Percentiles rank a stretch among this genome's conserved stretches.
Conservation (phyloP, 164 flowering plant species). For the Tetrastigma voinierianum region DNA sequence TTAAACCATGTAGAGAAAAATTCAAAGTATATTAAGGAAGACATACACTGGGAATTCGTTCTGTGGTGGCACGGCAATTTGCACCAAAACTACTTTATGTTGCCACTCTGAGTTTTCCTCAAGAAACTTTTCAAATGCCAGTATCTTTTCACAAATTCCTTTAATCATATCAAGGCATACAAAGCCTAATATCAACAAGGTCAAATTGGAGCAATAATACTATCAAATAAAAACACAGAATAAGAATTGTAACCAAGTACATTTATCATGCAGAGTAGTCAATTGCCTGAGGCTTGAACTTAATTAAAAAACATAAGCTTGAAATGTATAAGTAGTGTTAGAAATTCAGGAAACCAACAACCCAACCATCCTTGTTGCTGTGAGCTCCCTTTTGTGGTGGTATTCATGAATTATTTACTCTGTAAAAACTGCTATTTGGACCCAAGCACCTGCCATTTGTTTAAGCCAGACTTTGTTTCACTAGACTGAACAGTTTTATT, state of each 20-base stretch:
- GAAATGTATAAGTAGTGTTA: too few relatives aligned
- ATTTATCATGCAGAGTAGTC: neutral
- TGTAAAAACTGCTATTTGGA: too few relatives aligned
- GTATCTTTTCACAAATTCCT: conserved; percentile 89
- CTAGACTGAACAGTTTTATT: too few relatives aligned
- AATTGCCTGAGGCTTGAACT: too few relatives aligned
- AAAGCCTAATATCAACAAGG: conserved; percentile 92
- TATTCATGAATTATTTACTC: too few relatives aligned
- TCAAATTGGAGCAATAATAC: conserved; percentile 3
- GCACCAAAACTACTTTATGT: conserved; percentile 81
- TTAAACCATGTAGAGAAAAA: neutral
- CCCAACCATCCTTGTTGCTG: too few relatives aligned
- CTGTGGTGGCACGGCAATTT: conserved; percentile 96
- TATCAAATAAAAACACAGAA: neutral
- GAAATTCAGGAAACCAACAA: too few relatives aligned
- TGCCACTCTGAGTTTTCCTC: conserved; percentile 81
- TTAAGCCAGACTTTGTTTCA: too few relatives aligned
- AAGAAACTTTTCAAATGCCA: conserved; percentile 94
- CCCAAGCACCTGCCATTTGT: too few relatives aligned
- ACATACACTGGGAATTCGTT: conserved; percentile 93
- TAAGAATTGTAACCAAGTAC: neutral
- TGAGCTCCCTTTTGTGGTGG: too few relatives aligned
- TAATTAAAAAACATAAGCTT: too few relatives aligned
- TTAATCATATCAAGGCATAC: conserved; percentile 97
- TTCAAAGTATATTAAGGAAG: conserved; percentile 8